Percentiles rank a stretch among this genome's conserved stretches.
Conservation (phyloP, 2,329 filamentous ascomycete species). For the Arthrobotrys sinensis region DNA sequence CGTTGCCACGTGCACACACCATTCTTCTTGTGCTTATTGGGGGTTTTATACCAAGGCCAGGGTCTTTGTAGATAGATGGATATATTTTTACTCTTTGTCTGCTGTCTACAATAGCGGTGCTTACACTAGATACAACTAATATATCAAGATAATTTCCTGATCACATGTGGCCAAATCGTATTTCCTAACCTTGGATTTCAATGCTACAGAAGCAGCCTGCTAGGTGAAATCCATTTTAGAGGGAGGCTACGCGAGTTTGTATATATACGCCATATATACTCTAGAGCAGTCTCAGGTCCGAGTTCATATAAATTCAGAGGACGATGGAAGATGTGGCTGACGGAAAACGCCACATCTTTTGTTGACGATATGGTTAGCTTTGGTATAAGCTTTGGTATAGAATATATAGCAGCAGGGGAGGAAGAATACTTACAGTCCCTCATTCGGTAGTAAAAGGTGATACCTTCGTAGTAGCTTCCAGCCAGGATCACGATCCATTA, state of each 20-base stretch:
- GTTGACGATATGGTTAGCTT: background rate
- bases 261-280: no score
- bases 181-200: no score
- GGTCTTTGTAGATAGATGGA: slow-evolving; percentile 41
- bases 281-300: no score
- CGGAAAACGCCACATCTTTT: background rate
- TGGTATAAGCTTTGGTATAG: background rate
- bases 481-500: background rate
- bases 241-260: no score
- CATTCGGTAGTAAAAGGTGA: background rate
- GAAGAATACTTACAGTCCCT: background rate
- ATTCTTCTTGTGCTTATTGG: background rate
- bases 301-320: background rate
- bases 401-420: background rate
- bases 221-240: no score
- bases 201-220: no score
- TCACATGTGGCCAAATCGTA: background rate
- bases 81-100: slow-evolving; percentile 9
- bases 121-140: slow-evolving; percentile 21
- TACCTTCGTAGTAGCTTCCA: slow-evolving; percentile 6
- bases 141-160: slow-evolving; percentile 4
- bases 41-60: slow-evolving; percentile 9
- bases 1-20: slow-evolving; percentile 21
- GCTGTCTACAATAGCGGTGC: slow-evolving; percentile 31
- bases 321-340: background rate